Base-by-base conservation (phyloP, 2,329 filamentous ascomycete species). In the Scedosporium dehoogii region DNA sequence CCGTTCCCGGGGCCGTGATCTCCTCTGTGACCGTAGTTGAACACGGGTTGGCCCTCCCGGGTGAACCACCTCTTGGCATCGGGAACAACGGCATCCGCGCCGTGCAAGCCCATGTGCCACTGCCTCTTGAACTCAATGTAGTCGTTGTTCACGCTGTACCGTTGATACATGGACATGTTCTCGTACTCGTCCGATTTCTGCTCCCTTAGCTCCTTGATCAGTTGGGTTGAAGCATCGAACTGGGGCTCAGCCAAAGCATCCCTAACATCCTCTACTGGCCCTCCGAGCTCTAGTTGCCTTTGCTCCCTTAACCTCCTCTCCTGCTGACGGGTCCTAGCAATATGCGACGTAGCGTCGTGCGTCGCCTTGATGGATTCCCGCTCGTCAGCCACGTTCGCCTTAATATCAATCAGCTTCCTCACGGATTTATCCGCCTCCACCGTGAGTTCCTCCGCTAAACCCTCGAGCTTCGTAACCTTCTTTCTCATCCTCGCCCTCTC, bases 111-210 rank as follows among this genome's bases (percentile, higher is more conserved):
- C 64, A 83, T 79, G 70, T 85, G 82, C 81, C 81, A 83, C 25
- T 79, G 71, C 67, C 79, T 79, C 70, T 83, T 84, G 76, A 86
- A 85, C n/a, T 73, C 72, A 63, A 79, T 77, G 68, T 86, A 86
- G 67, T 85, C 81, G 69, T 85, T 85, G 71, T 85, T 77, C 12
- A 76, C 66, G 4, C 76, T 81, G 68, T 85, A 86, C 27, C 79
- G 79, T 66, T 81, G 71, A 63, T 80, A 71, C 57, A 74, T 68
- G 42, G 68, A 73, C 66, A 80, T 71, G 1, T 67, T 65, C 0
- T 70, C 71, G 68, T 84, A 85, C 48, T 79, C 76, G 10, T 67
- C 68, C 0, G 71, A 68, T 61, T 78, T 79, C 41, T 71, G 65
- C 33, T 71, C 68, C 33, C 74, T 74, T 12, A 73, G 70, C 6